Conservation (phyloP, 2,329 filamentous ascomycete species). For the Neonectria punicea region DNA sequence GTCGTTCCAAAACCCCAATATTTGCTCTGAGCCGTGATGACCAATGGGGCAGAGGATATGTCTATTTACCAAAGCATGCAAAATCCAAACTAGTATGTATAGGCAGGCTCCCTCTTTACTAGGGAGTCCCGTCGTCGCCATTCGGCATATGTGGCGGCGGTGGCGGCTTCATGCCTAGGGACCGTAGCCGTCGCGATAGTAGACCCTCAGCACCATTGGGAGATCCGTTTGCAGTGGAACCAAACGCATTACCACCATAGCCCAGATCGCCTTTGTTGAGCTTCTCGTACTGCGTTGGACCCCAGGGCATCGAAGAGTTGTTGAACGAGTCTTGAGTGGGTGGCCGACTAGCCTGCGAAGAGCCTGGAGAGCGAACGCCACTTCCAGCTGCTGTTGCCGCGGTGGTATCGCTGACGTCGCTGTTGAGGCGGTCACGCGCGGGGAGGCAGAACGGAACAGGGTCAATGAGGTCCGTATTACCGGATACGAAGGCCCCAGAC, state of each 20-base stretch:
- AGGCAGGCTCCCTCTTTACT: slow-evolving; percentile 4
- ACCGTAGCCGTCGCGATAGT: slow-evolving; percentile 74
- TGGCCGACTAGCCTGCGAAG: slow-evolving; percentile 46
- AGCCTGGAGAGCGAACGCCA: slow-evolving; percentile 40
- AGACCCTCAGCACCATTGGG: slow-evolving; percentile 67
- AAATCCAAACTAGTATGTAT: not conserved
- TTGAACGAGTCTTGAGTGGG: slow-evolving; percentile 49
- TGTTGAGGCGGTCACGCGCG: slow-evolving; percentile 45
- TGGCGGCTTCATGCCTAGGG: slow-evolving; percentile 62
- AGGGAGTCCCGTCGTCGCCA: slow-evolving; percentile 10
- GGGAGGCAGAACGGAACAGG: slow-evolving; percentile 62
- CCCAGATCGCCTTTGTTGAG: slow-evolving; percentile 72
- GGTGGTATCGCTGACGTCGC: slow-evolving; percentile 46
- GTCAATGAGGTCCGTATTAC: slow-evolving; percentile 54
- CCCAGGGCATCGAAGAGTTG: slow-evolving; percentile 39
- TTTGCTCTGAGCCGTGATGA: not conserved
- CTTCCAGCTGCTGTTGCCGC: slow-evolving; percentile 39
- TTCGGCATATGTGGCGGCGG: slow-evolving; percentile 18
- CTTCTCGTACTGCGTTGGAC: slow-evolving; percentile 68
- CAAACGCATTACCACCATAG: slow-evolving; percentile 68
- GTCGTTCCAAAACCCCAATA: not conserved
- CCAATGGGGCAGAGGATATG: not conserved
- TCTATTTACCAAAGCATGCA: slow-evolving; percentile 18
- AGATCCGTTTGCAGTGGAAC: slow-evolving; percentile 48
- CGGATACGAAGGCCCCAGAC: slow-evolving; percentile 35